These are phyloP conservation scores for Bretschneidera sinensis DNA, from an alignment of 345 rosid genomes.

Conservation along the genomic window DNA sequence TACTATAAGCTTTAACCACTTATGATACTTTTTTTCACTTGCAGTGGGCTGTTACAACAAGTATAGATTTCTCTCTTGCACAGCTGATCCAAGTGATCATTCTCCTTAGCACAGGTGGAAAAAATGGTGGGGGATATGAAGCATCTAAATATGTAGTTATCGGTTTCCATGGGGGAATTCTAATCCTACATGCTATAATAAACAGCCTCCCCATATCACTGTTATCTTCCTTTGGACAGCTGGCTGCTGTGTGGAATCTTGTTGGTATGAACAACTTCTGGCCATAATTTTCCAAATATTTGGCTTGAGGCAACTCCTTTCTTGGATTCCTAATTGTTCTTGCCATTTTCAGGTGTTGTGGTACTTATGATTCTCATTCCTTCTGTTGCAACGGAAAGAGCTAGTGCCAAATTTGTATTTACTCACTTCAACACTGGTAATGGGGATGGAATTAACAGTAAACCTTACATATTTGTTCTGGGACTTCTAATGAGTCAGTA, in stretches of 20 bases:
- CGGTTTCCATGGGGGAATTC: constrained; percentile 67
- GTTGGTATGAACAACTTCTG: constrained; percentile 37
- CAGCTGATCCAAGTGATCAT: constrained; percentile 43
- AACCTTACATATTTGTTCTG: constrained; percentile 69
- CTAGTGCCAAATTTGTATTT: constrained; percentile 84
- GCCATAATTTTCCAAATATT: constrained; percentile 1
- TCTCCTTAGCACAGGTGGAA: constrained; percentile 90
- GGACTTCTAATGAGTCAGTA: constrained; percentile 97
- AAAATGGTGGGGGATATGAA: constrained; percentile 86
- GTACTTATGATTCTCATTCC: constrained; percentile 82
- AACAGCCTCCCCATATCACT: constrained; percentile 81
- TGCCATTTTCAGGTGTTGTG: constrained; percentile 52
- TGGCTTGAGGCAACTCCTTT: not conserved
- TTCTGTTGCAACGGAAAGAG: constrained; percentile 65
- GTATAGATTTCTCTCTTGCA: constrained; percentile 32
- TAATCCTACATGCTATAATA: constrained; percentile 66
- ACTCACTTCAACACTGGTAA: constrained; percentile 82
- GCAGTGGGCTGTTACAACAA: constrained; percentile 79
- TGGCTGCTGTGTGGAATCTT: constrained; percentile 95
- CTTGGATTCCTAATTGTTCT: not conserved
- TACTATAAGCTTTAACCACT: constrained; percentile 16
- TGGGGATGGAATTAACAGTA: constrained; percentile 57
- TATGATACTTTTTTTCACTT: constrained; percentile 14
- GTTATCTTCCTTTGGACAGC: constrained; percentile 78
- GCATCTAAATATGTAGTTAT: constrained; percentile 81